phyloP scores from a whole-genome alignment of 768 basidiomycete genomes.

The Tricholoma matsutake region DNA sequence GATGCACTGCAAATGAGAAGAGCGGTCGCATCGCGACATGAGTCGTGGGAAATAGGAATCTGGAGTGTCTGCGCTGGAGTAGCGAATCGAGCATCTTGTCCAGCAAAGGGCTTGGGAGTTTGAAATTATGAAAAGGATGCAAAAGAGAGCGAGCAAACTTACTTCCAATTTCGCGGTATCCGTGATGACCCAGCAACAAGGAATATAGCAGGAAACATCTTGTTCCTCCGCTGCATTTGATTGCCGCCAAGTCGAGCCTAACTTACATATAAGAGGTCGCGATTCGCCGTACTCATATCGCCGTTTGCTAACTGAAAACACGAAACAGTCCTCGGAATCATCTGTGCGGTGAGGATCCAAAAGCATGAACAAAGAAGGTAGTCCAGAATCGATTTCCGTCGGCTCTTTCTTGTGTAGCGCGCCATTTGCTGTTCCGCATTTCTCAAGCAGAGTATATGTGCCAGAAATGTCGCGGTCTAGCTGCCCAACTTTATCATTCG shows the following conservation, averaged over 20 bases:
- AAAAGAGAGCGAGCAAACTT: conserved; percentile 16
- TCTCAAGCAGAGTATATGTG: conserved; percentile 71
- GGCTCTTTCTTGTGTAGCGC: conserved; percentile 69
- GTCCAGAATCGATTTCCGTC: conserved; percentile 37
- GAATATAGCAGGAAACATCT: conserved; percentile 54
- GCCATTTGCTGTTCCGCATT: conserved; percentile 85
- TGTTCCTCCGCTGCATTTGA: conserved; percentile 46
- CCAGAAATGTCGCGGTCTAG: conserved; percentile 86
- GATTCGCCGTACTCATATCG: conserved; percentile 81
- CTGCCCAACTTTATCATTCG: conserved; percentile 37
- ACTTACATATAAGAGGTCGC: conserved; percentile 70
- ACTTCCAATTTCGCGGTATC: conserved; percentile 54
- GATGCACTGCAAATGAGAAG: conserved; percentile 76
- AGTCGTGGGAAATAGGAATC: conserved; percentile 51
- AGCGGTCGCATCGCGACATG: conserved; percentile 74
- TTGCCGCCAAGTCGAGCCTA: conserved; percentile 80
- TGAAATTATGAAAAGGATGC: conserved; percentile 2
- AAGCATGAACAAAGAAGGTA: conserved; percentile 74
- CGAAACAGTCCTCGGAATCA: conserved; percentile 73
- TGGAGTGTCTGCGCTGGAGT: conserved; percentile 54
- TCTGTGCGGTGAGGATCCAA: conserved; percentile 86
- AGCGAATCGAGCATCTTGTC: conserved; percentile 58
- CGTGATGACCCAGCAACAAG: conserved; percentile 61
- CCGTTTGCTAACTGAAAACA: conserved; percentile 77
- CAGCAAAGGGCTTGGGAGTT: conserved; percentile 45